Evolutionary conservation across 495 filamentous ascomycete genomes (phyloP), one percentile per base, ranked within the genome.

Genomic region (Pyrenula massariospora): DNA sequence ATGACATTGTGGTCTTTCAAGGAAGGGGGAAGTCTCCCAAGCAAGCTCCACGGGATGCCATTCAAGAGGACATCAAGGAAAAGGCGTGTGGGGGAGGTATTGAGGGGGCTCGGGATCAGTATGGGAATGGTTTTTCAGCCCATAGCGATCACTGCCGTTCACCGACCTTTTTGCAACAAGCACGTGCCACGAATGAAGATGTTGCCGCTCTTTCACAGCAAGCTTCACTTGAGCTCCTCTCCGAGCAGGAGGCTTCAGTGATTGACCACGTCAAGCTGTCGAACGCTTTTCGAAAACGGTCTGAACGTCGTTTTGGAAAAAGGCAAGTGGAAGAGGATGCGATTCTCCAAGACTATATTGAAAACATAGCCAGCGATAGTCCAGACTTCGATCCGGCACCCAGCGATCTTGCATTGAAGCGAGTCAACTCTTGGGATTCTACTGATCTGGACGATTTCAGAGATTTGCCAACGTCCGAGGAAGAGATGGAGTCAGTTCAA

Each of bases 271-370:
- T n/a, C n/a, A n/a, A n/a, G n/a, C n/a, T 42, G 31, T 8, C 31
- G 31, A 15, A 42, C 5, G 31, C 15, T 8, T 42, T 15, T 42
- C 56, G 15, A 25, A 24, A 24, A 2, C 53, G 15, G 25, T 50
- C n/a, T 52, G 8, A 52, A 19, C 50, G 50, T 10, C n/a, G 19
- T 10, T 52, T 52, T 8, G 10, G 10, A 52, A 23, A 23, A 52
- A 15, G 52, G 10, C 51, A 49, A 21, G 60, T 60, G 22, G 62
- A 65, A 36, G 79, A 87, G 11, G 74, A 82, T 31, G 84, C 77
- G 0, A 72, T 83, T 2, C 51, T 88, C 21, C 50, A 24, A 21
- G 50, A 52, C 22, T 56, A 56, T 20, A 56, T 56, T 3, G 54
- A 56, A 10, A 48, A 56, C 24, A 56, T 56, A 11, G 21, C 51